Percentiles rank a stretch among this genome's conserved stretches.
phyloP scores from a whole-genome alignment of 352 stramenopile species.

The Pythium grandisporangium region DNA sequence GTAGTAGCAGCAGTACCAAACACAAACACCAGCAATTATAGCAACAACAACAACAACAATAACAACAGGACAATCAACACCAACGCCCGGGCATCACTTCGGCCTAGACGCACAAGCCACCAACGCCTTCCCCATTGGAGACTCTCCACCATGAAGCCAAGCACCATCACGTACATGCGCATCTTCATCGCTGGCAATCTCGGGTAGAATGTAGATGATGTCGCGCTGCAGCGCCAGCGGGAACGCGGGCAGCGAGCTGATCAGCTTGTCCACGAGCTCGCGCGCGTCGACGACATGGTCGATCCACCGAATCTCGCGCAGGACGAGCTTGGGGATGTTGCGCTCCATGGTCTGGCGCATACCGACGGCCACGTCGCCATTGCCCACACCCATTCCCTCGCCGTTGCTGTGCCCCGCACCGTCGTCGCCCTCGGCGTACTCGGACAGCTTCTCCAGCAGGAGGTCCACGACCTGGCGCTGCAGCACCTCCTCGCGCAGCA shows the following conservation, averaged over 20 bases:
- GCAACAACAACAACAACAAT: no score
- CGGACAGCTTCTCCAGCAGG: constrained; percentile 44
- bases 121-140: no score
- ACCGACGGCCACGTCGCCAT: no score
- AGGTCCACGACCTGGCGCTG: constrained; percentile 33
- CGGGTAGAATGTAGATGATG: constrained; percentile 58
- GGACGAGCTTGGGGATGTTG: constrained; percentile 49
- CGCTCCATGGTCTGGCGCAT: constrained; percentile 36
- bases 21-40: no score
- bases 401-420: not conserved
- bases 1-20: no score
- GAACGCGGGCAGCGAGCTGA: constrained; percentile 33
- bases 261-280: constrained; percentile 41
- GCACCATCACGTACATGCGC: constrained; percentile 9
- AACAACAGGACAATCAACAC: no score
- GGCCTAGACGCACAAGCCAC: no score
- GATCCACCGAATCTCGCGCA: constrained; percentile 57
- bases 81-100: no score
- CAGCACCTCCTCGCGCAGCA: constrained; percentile 39
- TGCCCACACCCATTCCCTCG: no score
- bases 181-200: constrained; percentile 47
- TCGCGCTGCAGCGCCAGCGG: constrained; percentile 36
- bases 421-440: constrained; percentile 28
- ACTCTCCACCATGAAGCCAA: not conserved
- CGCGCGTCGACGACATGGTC: constrained; percentile 33